phyloP scores from a whole-genome alignment of 306 rosid genomes.

The Cicer chorassanicum region DNA sequence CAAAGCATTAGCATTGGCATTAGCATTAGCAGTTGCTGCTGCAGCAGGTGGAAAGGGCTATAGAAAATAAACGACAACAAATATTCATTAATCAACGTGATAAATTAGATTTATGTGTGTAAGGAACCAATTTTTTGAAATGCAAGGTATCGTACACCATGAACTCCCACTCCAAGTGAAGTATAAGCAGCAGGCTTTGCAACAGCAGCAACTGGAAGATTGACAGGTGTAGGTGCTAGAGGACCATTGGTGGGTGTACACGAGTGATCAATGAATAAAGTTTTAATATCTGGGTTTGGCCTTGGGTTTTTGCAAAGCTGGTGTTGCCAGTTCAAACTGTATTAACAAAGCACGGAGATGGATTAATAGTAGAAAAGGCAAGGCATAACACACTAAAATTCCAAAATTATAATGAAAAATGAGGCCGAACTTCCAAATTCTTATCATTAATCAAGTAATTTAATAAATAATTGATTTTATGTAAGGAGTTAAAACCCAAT shows the following conservation, averaged over 20 bases:
- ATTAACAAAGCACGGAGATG: constrained; percentile 40
- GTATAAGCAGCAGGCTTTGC: constrained; percentile 80
- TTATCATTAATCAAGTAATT: constrained; percentile 24
- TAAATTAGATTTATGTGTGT: constrained; percentile 25
- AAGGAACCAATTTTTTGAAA: constrained; percentile 39
- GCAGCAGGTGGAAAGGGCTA: constrained; percentile 79
- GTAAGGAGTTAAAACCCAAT: constrained; percentile 14
- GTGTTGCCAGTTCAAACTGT: constrained; percentile 98
- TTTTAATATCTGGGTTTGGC: constrained; percentile 79
- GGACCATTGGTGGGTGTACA: constrained; percentile 78
- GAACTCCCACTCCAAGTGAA: constrained; percentile 79
- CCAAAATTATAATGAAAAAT: neutral
- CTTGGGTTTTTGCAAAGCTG: constrained; percentile 84
- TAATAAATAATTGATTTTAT: neutral
- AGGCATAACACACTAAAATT: constrained; percentile 30
- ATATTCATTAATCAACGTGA: constrained; percentile 34
- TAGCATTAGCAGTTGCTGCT: constrained; percentile 64
- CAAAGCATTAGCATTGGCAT: constrained; percentile 82
- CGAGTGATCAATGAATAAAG: constrained; percentile 79
- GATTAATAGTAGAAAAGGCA: constrained; percentile 29
- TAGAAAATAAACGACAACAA: constrained; percentile 39
- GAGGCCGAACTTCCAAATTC: constrained; percentile 20
- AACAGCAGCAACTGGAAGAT: constrained; percentile 76
- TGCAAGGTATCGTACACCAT: constrained; percentile 69
- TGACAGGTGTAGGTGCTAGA: constrained; percentile 72